Percentiles rank a stretch among this genome's conserved stretches.
phyloP scores from a whole-genome alignment of 495 filamentous ascomycete genomes.

The Letharia lupina region DNA sequence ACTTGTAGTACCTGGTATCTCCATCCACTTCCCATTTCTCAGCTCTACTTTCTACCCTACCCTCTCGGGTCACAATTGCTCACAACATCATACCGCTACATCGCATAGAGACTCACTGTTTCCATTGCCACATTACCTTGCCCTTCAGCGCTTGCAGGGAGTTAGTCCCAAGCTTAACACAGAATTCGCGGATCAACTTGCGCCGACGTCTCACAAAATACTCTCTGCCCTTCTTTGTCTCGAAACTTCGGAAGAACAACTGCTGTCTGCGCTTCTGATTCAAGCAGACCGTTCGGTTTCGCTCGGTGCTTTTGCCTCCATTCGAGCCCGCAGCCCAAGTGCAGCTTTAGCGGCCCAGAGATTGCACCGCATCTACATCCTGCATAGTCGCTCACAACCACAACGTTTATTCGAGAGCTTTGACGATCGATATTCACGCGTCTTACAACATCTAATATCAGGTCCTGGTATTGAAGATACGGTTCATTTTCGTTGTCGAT shows the following conservation, averaged over 20 bases:
- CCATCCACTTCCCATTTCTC: neutral
- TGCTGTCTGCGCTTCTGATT: neutral
- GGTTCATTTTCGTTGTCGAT: constrained; percentile 29
- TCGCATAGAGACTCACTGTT: neutral
- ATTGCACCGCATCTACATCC: constrained; percentile 1
- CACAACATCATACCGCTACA: neutral
- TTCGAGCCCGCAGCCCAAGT: neutral
- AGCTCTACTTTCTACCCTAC: neutral
- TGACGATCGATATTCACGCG: constrained; percentile 15
- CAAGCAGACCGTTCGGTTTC: neutral
- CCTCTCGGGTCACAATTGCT: neutral
- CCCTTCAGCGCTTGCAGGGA: neutral
- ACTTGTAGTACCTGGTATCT: neutral
- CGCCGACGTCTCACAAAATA: neutral
- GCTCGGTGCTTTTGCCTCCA: neutral
- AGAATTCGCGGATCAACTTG: neutral
- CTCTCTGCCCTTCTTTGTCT: neutral
- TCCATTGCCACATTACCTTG: neutral
- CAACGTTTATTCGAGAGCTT: neutral
- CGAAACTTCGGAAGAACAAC: neutral
- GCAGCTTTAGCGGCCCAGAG: neutral
- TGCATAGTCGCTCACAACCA: constrained; percentile 10
- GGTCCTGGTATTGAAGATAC: neutral
- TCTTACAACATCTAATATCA: constrained; percentile 8
- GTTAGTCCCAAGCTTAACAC: neutral